Conservation (phyloP, 2,329 filamentous ascomycete species). For the Davidsoniella australis region DNA sequence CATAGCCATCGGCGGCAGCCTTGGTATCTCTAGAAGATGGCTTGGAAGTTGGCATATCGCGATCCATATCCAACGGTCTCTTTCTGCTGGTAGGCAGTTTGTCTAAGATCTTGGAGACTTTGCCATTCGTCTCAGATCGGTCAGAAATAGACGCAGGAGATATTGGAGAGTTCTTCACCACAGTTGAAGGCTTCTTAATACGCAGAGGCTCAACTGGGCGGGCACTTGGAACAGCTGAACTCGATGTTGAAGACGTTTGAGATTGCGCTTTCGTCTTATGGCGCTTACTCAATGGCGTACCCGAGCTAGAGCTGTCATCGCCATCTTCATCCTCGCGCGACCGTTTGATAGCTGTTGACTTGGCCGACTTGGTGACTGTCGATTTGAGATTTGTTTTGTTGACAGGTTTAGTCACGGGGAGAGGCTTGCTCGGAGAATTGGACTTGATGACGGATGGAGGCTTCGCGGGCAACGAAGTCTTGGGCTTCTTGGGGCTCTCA, state of each 20-base stretch:
- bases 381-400: constrained; percentile 18
- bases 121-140: neutral
- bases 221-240: neutral
- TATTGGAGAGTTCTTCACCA: constrained; percentile 3
- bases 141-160: constrained; percentile 8
- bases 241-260: neutral
- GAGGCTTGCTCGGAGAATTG: neutral
- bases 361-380: constrained; percentile 6
- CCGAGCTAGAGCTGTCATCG: constrained; percentile 43
- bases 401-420: neutral
- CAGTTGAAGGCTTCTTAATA: constrained; percentile 5
- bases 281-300: constrained; percentile 40
- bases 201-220: constrained; percentile 4
- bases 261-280: constrained; percentile 30
- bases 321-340: constrained; percentile 32
- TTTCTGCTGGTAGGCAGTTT: constrained; percentile 18
- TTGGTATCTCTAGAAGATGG: constrained; percentile 6
- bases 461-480: neutral
- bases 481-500: constrained; percentile 7
- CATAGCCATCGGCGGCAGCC: constrained; percentile 12
- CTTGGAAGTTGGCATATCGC: constrained; percentile 1
- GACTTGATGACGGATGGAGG: neutral
- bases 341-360: constrained; percentile 27
- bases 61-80: constrained; percentile 13
- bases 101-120: constrained; percentile 14